Evolutionary conservation across 306 rosid species (phyloP), one percentile per base, ranked within the genome.

Genomic region (Pyrus bretschneideri): DNA sequence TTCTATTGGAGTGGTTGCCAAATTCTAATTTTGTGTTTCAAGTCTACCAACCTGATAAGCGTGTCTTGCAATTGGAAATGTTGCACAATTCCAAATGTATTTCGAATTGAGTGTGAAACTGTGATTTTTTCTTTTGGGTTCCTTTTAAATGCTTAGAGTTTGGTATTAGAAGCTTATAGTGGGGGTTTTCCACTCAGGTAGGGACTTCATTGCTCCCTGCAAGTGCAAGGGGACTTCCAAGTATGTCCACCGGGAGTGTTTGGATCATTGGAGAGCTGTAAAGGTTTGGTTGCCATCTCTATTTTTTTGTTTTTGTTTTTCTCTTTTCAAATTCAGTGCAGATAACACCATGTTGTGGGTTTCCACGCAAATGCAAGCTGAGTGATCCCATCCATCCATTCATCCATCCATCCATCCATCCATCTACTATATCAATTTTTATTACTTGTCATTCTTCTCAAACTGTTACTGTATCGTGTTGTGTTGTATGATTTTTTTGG

Each of bases 201-300:
- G 99, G 84, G 99, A 95, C 83, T 95, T 95, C 78, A 95, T 95
- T 66, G 97, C 99, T 81, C 99, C 99, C 61, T 95, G 99, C 82
- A 88, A 86, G 86, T 95, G 99, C 88, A 95, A 90, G 81, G 99
- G 99, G 62, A 88, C 97, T 59, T 92, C 99, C 7, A 95, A 95
- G 84, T 92, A 95, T 80, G 97, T 95, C 46, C 99, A 95, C 83
- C 84, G 99, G 65, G 97, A 95, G 76, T 95, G 99, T 78, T 82
- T 95, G 90, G 99, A 95, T 86, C 97, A 95, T 73, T 95, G 99
- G 97, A 93, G 99, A 82, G 93, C 99, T 59, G 82, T 95, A 77
- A 92, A 84, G 97, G 99, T 92, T 78, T 42, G 72, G 46, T 12
- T 67, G 33, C 72, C 33, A 57, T 78, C 77, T 82, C 27, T 69